Evolutionary conservation across 345 rosid species (phyloP).

Genomic region (Schrenkiella parvula): DNA sequence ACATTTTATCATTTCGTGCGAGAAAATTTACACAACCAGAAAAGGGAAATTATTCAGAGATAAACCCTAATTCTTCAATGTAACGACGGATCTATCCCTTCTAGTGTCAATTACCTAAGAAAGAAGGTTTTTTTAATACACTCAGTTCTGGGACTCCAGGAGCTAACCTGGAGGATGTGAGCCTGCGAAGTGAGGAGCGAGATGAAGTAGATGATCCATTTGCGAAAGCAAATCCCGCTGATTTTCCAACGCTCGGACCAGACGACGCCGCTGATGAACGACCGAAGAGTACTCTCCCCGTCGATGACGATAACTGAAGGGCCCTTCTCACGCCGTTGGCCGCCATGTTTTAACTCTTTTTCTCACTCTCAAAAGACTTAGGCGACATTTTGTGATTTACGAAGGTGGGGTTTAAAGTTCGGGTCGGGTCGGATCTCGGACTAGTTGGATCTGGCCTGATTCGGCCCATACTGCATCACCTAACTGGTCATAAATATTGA

Average conservation of each 20-base stretch:
- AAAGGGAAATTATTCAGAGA: neutral
- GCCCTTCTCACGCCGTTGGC: slow-evolving; percentile 59
- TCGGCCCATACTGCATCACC: too few species aligned
- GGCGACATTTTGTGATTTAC: slow-evolving; percentile 1
- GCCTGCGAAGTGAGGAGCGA: slow-evolving; percentile 43
- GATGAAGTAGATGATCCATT: slow-evolving; percentile 37
- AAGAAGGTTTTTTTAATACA: neutral
- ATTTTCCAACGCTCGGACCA: slow-evolving; percentile 37
- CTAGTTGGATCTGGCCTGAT: too few species aligned
- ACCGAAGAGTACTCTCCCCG: slow-evolving; percentile 47
- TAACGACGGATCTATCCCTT: neutral
- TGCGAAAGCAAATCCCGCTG: slow-evolving; percentile 39
- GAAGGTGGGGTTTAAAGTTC: neutral
- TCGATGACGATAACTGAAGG: slow-evolving; percentile 44
- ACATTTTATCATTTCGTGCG: neutral
- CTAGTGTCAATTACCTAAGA: neutral
- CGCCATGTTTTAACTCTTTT: slow-evolving; percentile 47
- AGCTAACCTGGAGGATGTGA: slow-evolving; percentile 53
- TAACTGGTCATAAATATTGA: too few species aligned
- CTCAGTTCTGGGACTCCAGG: neutral
- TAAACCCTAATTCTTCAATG: slow-evolving; percentile 5
- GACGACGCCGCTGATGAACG: slow-evolving; percentile 37
- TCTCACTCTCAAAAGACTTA: too few species aligned
- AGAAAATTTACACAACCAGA: neutral
- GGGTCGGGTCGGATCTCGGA: slow-evolving; percentile 19